Conservation (phyloP, 1,139 yeast genomes). For the Sugiyamaella novakii region DNA sequence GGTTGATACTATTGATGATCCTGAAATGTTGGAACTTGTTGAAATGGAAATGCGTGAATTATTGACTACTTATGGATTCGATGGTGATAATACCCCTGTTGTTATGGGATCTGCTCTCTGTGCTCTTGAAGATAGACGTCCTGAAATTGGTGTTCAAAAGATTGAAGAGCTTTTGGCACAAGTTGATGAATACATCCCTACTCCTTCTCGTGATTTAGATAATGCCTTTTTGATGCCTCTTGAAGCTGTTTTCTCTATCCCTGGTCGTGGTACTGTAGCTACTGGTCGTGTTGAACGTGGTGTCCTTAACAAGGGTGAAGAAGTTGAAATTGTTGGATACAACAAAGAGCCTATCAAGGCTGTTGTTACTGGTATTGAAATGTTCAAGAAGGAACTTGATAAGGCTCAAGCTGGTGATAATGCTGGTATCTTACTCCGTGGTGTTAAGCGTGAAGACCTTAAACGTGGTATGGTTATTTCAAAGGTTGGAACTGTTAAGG, state of each 20-base stretch:
- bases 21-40: slow-evolving; percentile 98
- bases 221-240: slow-evolving; percentile 97
- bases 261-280: slow-evolving; percentile 99
- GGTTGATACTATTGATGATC: slow-evolving; percentile 96
- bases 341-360: slow-evolving; percentile 87
- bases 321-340: slow-evolving; percentile 93
- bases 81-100: slow-evolving; percentile 98
- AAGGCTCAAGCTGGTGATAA: slow-evolving; percentile 99
- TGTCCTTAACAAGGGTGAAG: slow-evolving; percentile 95
- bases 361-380: slow-evolving; percentile 96
- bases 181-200: slow-evolving; percentile 92
- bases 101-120: slow-evolving; percentile 98
- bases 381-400: slow-evolving; percentile 98
- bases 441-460: slow-evolving; percentile 96
- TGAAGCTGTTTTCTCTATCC: slow-evolving; percentile 95
- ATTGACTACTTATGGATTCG: slow-evolving; percentile 86
- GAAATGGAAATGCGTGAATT: slow-evolving; percentile 99
- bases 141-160: slow-evolving; percentile 90
- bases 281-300: slow-evolving; percentile 99
- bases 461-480: slow-evolving; percentile 98
- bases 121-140: slow-evolving; percentile 85
- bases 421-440: slow-evolving; percentile 96
- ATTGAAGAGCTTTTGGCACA: slow-evolving; percentile 84
- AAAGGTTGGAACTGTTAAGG: slow-evolving; percentile 88
- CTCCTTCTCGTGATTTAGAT: slow-evolving; percentile 94